Base-by-base conservation (phyloP, 2,329 filamentous ascomycete genomes). In the Ramularia endophylla region DNA sequence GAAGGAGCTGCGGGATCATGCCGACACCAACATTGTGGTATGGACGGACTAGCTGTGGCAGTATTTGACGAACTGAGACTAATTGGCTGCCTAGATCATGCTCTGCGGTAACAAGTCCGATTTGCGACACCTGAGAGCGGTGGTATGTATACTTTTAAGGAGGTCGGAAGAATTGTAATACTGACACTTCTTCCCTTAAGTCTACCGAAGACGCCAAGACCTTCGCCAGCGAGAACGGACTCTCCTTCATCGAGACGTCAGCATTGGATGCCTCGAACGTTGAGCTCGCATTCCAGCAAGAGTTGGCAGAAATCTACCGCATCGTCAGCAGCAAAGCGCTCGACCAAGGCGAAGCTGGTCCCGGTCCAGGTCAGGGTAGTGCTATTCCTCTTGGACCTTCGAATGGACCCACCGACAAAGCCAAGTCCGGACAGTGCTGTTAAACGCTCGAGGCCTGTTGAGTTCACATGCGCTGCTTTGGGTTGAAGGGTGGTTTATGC, bases 61-160 rank as follows among this genome's bases (percentile, higher is more conserved):
- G 3, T 35, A 19, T 32, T 39, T 41, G 31, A 45, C 22, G 19
- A 5, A 31, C 89, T 59, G 90, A 97, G 67, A 88, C 87, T 60
- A 98, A 98, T 6, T 25, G 22, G 11, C 22, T 74, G 97, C 98
- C 61, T 57, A 98, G 60, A 98, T 98, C 66, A 98, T 98, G 92
- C 75, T 98, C 61, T 92, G 97, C 42, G 92, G 92, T 68, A 98
- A 98, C 81, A 98, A 98, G 85, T 97, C 89, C 69, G 92, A 98
- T 94, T 85, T 97, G 83, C 86, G 89, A 70, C 92, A 98, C 72
- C 77, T 98, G 63, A 81, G 92, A 66, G 92, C 92, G 54, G 92
- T 98, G 55, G 32, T 34, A 34, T 11, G 32, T 22, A 17, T 13
- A 20, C 7, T 11, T 7, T 22, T 20, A 8, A 18, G 11, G 6